Evolutionary conservation across 352 stramenopile genomes (phyloP).

Genomic region (Albugo candida): DNA sequence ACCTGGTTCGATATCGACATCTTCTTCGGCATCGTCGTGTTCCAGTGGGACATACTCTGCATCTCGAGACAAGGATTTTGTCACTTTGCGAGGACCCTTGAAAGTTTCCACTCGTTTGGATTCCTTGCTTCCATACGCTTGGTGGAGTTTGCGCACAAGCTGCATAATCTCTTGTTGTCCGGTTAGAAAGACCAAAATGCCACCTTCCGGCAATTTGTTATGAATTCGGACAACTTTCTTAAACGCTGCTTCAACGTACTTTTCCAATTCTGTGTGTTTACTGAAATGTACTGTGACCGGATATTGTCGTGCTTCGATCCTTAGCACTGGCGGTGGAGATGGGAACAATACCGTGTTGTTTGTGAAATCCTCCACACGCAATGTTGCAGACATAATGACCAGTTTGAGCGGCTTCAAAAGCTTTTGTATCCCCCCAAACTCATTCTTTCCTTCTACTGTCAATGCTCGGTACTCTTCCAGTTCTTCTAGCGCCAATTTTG

Average conservation of each 20-base stretch:
- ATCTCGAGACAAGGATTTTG: conserved; percentile 11
- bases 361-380: conserved; percentile 94
- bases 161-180: conserved; percentile 91
- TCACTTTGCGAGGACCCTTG: neutral
- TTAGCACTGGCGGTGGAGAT: conserved; percentile 80
- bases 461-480: conserved; percentile 16
- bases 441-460: conserved; percentile 11
- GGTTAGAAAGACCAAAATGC: conserved; percentile 96
- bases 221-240: conserved; percentile 96
- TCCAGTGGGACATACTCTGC: conserved; percentile 12
- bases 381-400: conserved; percentile 96
- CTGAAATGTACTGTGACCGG: conserved; percentile 96
- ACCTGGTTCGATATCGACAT: conserved; percentile 47
- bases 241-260: conserved; percentile 92
- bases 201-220: conserved; percentile 89
- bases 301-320: conserved; percentile 88
- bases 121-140: conserved; percentile 17
- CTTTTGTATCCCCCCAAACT: conserved; percentile 10
- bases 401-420: conserved; percentile 65
- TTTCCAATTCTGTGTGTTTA: conserved; percentile 92
- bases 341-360: conserved; percentile 88
- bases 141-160: conserved; percentile 57
- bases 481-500: conserved; percentile 59
- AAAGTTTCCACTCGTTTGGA: neutral
- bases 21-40: conserved; percentile 70